Evolutionary conservation across 1,284 basidiomycete species (phyloP), one percentile per base, ranked within the genome.

Genomic region (Psilocybe mexicana): DNA sequence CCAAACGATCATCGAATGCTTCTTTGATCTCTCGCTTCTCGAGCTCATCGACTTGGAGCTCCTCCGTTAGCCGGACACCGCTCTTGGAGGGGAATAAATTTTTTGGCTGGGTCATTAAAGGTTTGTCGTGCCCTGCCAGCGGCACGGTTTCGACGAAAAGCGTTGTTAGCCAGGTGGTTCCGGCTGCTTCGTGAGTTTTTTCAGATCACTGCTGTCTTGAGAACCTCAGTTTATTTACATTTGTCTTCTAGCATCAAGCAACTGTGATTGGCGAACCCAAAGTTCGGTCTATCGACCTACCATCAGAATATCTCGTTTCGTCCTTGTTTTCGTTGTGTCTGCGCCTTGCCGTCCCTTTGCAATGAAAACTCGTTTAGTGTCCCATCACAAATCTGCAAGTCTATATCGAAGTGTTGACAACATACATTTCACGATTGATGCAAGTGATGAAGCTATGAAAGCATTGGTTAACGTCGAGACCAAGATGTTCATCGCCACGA

Each of bases 141-240:
- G 30, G 43, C 48, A 51, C 42, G 18, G 35, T 42, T 51, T 47
- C 48, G 38, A 47, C 55, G 46, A 33, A 43, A 23, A 7, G 18
- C 28, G 40, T 56, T 7, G 25, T 43, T 3, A 36, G 42, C 28
- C 36, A 51, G 23, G 36, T 43, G 25, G 24, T 51, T 38, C 18
- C 49, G n/a, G 49, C 33, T n/a, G 38, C 43, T 12, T 42, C 49
- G 55, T 56, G 48, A 56, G 40, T 51, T 44, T 36, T 33, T 28
- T 40, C 43, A 11, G 11, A 42, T 51, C 26, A 40, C 18, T 11
- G 23, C 12, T 26, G 7, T 26, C 18, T 24, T 6, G 6, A 14
- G 4, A 40, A 40, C 4, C 7, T 11, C 38, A 6, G 3, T 4
- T n/a, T 40, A n/a, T 12, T 40, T 4, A 40, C 10, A 3, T 12